Percentiles rank a stretch among this genome's conserved stretches.
These are phyloP conservation scores for Iodosphaeria phyllophila DNA, from an alignment of 2,329 filamentous ascomycete species.

Conservation along the genomic window DNA sequence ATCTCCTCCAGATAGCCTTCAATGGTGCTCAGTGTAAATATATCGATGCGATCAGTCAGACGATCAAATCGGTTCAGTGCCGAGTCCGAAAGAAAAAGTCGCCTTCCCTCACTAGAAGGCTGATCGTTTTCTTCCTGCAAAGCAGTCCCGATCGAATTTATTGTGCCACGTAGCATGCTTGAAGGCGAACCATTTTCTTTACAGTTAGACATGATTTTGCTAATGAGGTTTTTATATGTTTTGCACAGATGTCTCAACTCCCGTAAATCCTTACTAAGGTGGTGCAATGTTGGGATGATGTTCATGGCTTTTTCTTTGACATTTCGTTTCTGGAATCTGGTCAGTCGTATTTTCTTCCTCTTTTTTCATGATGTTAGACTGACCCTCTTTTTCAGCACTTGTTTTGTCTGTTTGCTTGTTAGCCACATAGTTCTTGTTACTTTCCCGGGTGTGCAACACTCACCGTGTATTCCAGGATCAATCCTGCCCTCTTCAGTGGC, in stretches of 20 bases:
- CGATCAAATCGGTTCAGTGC: slow-evolving; percentile 39
- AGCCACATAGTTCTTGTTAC: slow-evolving; percentile 6
- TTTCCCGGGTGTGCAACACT: slow-evolving; percentile 5
- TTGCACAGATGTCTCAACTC: slow-evolving; percentile 41
- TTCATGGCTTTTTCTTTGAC: slow-evolving; percentile 23
- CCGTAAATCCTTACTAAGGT: slow-evolving; percentile 39
- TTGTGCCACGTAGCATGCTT: neutral
- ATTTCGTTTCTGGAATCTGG: slow-evolving; percentile 9
- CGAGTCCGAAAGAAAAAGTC: slow-evolving; percentile 19
- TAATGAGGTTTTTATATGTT: slow-evolving; percentile 39
- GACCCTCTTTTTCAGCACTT: slow-evolving; percentile 17
- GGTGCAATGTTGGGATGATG: slow-evolving; percentile 38
- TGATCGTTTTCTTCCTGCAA: neutral
- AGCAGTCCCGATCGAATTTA: neutral
- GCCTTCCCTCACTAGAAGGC: slow-evolving; percentile 1
- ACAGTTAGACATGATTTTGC: slow-evolving; percentile 28
- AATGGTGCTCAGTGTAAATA: slow-evolving; percentile 43
- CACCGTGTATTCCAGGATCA: slow-evolving; percentile 29
- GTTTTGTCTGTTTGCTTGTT: slow-evolving; percentile 12
- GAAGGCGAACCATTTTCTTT: slow-evolving; percentile 7
- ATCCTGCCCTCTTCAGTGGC: slow-evolving; percentile 26
- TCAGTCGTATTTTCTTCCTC: no score
- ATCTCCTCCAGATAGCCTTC: slow-evolving; percentile 50
- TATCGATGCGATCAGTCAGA: slow-evolving; percentile 35
- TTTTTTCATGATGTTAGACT: slow-evolving; percentile 5